Evolutionary conservation across 176 grass and related monocot species (phyloP).

Genomic region (Oryza rufipogon): DNA sequence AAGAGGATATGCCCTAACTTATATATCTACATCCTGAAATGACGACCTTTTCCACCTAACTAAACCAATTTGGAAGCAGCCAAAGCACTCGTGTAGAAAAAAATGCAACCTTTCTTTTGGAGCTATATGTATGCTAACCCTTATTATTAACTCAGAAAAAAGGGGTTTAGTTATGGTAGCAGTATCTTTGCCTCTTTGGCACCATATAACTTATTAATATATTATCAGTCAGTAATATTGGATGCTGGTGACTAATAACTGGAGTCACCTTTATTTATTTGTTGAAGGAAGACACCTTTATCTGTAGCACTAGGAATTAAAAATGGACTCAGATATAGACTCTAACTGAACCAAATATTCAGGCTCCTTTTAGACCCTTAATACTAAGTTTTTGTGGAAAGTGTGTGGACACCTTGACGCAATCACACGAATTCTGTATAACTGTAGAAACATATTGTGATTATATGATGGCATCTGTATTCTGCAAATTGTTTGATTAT

Average conservation of each 20-base stretch:
- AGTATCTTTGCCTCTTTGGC: background rate
- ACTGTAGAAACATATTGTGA: conserved; percentile 4
- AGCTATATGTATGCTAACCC: conserved; percentile 16
- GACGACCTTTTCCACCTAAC: background rate
- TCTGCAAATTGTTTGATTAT: conserved; percentile 16
- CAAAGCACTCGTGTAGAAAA: background rate
- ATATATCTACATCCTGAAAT: background rate
- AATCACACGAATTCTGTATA: conserved; percentile 3
- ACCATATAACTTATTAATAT: background rate
- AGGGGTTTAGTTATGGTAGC: background rate
- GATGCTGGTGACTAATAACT: background rate
- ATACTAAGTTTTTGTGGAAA: background rate
- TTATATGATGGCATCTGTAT: conserved; percentile 36
- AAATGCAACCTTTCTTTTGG: background rate
- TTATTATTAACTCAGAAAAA: background rate
- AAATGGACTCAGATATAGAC: too few species aligned
- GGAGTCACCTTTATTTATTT: too few species aligned
- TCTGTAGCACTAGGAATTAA: too few species aligned
- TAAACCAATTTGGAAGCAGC: conserved; percentile 2
- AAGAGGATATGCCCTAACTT: background rate
- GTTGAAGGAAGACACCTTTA: too few species aligned
- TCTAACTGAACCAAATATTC: too few species aligned
- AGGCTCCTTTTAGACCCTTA: background rate
- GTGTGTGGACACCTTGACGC: background rate
- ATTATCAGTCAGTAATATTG: background rate